A percentile compares a stretch with the other conserved stretches of the same genome.
phyloP scores from a whole-genome alignment of 2,329 filamentous ascomycete species.

The Tolypocladium cylindrosporum region DNA sequence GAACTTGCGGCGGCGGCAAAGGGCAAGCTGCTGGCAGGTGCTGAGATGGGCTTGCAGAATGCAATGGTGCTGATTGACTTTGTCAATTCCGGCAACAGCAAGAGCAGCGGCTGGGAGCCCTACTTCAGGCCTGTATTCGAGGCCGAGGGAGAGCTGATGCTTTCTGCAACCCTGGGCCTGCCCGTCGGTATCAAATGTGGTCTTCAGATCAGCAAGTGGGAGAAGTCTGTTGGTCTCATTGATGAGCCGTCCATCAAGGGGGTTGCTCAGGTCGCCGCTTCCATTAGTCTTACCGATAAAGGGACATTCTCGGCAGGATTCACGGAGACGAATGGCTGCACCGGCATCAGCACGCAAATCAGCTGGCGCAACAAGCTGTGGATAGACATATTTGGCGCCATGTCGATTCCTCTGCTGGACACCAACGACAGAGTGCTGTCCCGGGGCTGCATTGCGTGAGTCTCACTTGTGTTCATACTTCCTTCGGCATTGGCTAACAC shows the following conservation, averaged over 20 bases:
- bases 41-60: conserved; percentile 17
- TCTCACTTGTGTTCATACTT: not conserved
- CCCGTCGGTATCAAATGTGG: conserved; percentile 16
- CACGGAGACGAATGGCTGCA: conserved; percentile 11
- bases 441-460: conserved; percentile 13
- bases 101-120: conserved; percentile 13
- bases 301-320: conserved; percentile 10
- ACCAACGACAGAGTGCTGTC: conserved; percentile 10
- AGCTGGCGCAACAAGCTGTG: conserved; percentile 17
- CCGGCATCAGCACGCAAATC: conserved; percentile 15
- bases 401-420: conserved; percentile 10
- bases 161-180: conserved; percentile 16
- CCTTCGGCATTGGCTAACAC: not conserved
- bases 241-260: conserved; percentile 18
- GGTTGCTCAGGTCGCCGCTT: conserved; percentile 9
- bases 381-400: conserved; percentile 8
- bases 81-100: conserved; percentile 9
- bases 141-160: conserved; percentile 14
- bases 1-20: conserved; percentile 12
- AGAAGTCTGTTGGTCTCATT: conserved; percentile 11
- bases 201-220: conserved; percentile 11
- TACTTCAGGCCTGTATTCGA: conserved; percentile 19
- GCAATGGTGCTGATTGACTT: conserved; percentile 14
- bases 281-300: conserved; percentile 3
- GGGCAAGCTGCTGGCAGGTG: conserved; percentile 18